These are phyloP conservation scores for Lachnellula subtilissima DNA, from an alignment of 2,329 filamentous ascomycete species.

Conservation along the genomic window DNA sequence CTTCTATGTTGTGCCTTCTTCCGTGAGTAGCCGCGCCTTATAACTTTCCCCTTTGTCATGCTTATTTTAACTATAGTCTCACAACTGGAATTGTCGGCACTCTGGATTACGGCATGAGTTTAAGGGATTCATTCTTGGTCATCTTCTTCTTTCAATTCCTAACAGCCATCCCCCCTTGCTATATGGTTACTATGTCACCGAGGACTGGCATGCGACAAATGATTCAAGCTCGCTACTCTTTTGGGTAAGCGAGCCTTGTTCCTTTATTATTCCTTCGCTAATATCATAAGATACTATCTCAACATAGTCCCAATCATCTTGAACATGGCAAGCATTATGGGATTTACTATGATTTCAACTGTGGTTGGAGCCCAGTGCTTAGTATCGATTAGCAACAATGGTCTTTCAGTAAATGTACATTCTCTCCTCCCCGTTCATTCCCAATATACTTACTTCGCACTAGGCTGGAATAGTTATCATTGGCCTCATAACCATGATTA, in stretches of 20 bases:
- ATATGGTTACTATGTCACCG: conserved; percentile 53
- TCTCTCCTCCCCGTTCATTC: too few species aligned
- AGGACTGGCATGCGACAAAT: conserved; percentile 62
- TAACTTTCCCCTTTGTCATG: conserved; percentile 6
- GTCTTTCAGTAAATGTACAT: too few species aligned
- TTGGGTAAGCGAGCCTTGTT: conserved; percentile 40
- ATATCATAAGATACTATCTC: too few species aligned
- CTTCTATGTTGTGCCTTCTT: conserved; percentile 45
- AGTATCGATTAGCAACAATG: conserved; percentile 43
- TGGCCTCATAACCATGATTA: conserved; percentile 49
- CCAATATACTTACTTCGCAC: too few species aligned
- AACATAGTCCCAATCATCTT: conserved; percentile 35
- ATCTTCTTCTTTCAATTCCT: conserved; percentile 61
- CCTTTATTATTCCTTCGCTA: too few species aligned
- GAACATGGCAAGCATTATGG: conserved; percentile 57
- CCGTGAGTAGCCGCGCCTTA: conserved; percentile 40
- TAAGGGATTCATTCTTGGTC: conserved; percentile 47
- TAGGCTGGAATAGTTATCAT: conserved; percentile 46
- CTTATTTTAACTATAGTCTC: conserved; percentile 37
- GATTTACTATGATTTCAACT: conserved; percentile 58
- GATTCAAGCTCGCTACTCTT: conserved; percentile 59
- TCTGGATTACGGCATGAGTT: conserved; percentile 45
- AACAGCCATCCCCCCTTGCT: conserved; percentile 49
- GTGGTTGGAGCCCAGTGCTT: conserved; percentile 58
- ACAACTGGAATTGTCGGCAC: conserved; percentile 61